Conservation (phyloP, 345 rosid species). For the Lepidium sativum region DNA sequence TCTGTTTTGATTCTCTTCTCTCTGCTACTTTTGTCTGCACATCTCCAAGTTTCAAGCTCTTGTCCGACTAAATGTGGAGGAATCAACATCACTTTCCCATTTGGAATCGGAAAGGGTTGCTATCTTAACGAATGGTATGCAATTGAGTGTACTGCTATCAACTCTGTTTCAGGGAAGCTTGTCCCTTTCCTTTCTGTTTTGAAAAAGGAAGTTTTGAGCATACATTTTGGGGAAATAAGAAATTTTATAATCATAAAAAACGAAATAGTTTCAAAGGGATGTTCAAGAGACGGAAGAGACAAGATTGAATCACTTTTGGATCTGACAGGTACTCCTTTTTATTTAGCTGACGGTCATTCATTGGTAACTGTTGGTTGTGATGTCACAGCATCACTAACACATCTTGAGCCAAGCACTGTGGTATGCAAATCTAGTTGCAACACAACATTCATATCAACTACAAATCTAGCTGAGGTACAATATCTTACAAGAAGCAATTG, state of each 20-base stretch:
- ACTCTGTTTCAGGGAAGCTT: background rate
- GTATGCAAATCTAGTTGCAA: conserved; percentile 20
- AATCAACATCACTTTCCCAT: conserved; percentile 32
- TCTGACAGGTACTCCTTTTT: background rate
- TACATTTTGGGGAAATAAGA: background rate
- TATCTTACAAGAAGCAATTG: background rate
- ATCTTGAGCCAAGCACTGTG: background rate
- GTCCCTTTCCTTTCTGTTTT: background rate
- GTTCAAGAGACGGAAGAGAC: background rate
- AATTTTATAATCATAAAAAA: background rate
- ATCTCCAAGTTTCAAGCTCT: background rate
- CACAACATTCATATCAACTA: background rate
- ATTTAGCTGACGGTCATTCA: background rate
- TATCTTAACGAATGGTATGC: background rate
- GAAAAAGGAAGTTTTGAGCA: background rate
- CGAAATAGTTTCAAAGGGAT: background rate
- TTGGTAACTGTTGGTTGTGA: background rate
- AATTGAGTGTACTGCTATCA: background rate
- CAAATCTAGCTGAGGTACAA: conserved; percentile 8
- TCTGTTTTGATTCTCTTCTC: background rate
- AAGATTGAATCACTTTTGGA: background rate
- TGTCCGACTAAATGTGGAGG: conserved; percentile 28
- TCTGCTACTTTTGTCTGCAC: background rate
- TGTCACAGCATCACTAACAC: background rate
- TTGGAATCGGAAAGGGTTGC: conserved; percentile 16